Percentiles rank a stretch among this genome's conserved stretches.
These are phyloP conservation scores for Debaryomyces coudertii DNA, from an alignment of 1,139 yeast species.

Conservation along the genomic window DNA sequence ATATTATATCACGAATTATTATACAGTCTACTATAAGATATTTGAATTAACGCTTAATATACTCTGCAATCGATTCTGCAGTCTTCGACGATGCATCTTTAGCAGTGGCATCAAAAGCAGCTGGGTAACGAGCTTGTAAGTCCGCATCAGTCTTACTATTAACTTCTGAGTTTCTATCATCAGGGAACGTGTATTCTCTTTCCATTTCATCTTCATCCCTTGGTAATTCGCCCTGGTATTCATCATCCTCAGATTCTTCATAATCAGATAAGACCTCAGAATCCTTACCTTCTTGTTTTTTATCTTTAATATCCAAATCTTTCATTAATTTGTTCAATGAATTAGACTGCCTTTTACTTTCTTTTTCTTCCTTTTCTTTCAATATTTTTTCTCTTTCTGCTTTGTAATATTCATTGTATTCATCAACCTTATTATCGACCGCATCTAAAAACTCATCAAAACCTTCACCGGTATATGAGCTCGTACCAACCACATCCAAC, in stretches of 20 bases:
- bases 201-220: slow-evolving; percentile 67
- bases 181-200: slow-evolving; percentile 78
- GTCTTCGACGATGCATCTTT: slow-evolving; percentile 65
- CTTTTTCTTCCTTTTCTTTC: slow-evolving; percentile 76
- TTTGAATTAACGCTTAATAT: slow-evolving; percentile 40
- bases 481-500: slow-evolving; percentile 87
- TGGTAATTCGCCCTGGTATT: slow-evolving; percentile 61
- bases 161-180: slow-evolving; percentile 67
- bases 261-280: slow-evolving; percentile 75
- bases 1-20: slow-evolving; percentile 12
- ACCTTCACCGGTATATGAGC: slow-evolving; percentile 91
- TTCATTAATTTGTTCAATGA: slow-evolving; percentile 75
- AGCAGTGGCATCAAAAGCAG: slow-evolving; percentile 67
- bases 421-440: slow-evolving; percentile 85
- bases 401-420: slow-evolving; percentile 80
- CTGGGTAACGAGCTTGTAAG: slow-evolving; percentile 70
- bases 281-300: slow-evolving; percentile 31
- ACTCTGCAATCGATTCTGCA: slow-evolving; percentile 71
- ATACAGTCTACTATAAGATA: slow-evolving; percentile 13
- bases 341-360: slow-evolving; percentile 70
- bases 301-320: slow-evolving; percentile 71
- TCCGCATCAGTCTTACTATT: slow-evolving; percentile 51
- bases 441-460: slow-evolving; percentile 85
- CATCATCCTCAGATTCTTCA: slow-evolving; percentile 56
- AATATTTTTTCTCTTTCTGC: slow-evolving; percentile 84